Evolutionary conservation across 2,329 filamentous ascomycete genomes (phyloP).

Genomic region (Colletotrichum liriopes): DNA sequence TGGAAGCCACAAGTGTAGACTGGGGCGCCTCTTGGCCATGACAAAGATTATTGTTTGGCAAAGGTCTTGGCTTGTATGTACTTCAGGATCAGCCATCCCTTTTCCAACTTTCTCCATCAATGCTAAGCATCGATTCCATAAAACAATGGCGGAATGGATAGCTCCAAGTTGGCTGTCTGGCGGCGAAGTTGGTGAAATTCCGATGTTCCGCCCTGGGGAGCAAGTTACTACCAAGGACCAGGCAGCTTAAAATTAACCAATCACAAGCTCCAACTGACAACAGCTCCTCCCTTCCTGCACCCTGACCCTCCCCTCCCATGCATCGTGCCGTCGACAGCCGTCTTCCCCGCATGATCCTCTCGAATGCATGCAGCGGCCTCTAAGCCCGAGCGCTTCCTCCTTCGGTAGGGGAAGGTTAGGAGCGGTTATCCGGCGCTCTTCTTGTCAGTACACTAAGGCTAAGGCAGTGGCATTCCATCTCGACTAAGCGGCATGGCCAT

Average conservation of each 20-base stretch:
- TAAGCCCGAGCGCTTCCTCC: neutral
- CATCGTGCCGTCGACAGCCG: slow-evolving; percentile 14
- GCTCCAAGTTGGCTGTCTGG: neutral
- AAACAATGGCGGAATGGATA: neutral
- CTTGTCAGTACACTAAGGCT: neutral
- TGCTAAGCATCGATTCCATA: neutral
- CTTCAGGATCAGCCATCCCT: neutral
- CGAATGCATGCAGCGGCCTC: neutral
- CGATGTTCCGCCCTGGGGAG: neutral
- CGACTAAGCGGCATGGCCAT: neutral
- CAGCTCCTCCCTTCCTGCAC: neutral
- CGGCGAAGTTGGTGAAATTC: neutral
- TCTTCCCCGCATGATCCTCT: slow-evolving; percentile 37
- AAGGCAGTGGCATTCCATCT: neutral
- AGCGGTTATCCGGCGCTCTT: slow-evolving; percentile 8
- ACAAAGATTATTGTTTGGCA: neutral
- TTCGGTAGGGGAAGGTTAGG: slow-evolving; percentile 37
- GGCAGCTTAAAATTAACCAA: neutral
- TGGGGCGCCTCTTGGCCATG: neutral
- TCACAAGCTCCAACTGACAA: neutral
- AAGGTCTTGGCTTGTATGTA: neutral
- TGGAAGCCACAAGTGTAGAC: neutral
- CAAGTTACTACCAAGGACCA: neutral
- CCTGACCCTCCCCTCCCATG: neutral
- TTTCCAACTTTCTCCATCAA: neutral